A percentile compares a stretch with the other conserved stretches of the same genome.
Conservation (phyloP, 164 flowering plant species). For the Cinnamomum chago region DNA sequence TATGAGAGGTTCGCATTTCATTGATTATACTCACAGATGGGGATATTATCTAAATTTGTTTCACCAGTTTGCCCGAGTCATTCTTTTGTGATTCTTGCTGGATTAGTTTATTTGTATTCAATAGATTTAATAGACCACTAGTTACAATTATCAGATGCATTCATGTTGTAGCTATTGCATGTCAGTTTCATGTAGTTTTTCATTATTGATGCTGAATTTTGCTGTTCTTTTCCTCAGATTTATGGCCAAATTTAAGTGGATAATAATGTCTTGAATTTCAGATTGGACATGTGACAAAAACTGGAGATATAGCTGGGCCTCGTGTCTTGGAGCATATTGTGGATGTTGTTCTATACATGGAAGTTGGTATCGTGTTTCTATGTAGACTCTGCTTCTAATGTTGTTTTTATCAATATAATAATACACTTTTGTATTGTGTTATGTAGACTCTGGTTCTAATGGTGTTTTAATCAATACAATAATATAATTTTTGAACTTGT, state of each 20-base stretch:
- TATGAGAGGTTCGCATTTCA: background rate
- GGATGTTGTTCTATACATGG: constrained; percentile 91
- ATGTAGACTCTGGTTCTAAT: background rate
- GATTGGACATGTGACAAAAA: constrained; percentile 94
- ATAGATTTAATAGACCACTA: background rate
- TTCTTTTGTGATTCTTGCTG: background rate
- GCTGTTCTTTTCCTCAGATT: no score
- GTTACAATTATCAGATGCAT: background rate
- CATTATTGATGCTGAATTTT: no score
- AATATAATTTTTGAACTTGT: no score
- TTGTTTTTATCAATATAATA: no score
- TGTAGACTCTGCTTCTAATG: background rate
- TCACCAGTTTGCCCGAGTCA: background rate
- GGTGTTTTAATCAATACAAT: no score
- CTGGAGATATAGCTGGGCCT: constrained; percentile 98
- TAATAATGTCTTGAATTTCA: constrained; percentile 24
- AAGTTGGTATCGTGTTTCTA: constrained; percentile 54
- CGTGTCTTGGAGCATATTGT: constrained; percentile 96
- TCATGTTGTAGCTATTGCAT: background rate
- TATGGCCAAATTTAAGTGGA: background rate
- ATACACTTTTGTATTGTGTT: constrained; percentile 27
- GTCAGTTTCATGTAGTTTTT: background rate
- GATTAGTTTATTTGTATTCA: background rate
- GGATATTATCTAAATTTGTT: background rate
- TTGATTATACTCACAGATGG: background rate